phyloP scores from a whole-genome alignment of 139 green algal genomes.

The Protoeuglena noctilucae region DNA sequence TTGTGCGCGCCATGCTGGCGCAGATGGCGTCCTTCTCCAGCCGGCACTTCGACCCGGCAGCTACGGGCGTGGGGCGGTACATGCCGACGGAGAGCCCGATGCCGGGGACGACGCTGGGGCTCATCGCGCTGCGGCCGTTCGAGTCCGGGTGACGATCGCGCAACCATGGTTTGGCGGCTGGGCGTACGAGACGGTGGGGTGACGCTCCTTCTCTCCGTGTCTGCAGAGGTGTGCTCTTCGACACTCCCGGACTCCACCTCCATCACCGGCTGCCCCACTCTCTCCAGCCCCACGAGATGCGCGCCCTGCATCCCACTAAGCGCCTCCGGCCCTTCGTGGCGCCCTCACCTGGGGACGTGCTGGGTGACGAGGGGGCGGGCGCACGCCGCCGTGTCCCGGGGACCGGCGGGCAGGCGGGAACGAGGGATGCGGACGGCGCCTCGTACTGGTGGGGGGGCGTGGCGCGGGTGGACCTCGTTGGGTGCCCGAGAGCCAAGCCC shows the following conservation, averaged over 20 bases:
- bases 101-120: constrained; percentile 81
- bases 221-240: constrained; percentile 21
- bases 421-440: neutral
- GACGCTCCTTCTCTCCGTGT: too few species aligned
- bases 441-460: constrained; percentile 57
- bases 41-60: constrained; percentile 1
- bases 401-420: neutral
- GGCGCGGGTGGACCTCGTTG: constrained; percentile 48
- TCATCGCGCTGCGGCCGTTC: constrained; percentile 75
- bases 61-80: constrained; percentile 13
- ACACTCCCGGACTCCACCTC: constrained; percentile 88
- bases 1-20: constrained; percentile 61
- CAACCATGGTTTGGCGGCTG: neutral
- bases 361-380: constrained; percentile 1
- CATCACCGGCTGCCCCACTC: constrained; percentile 78
- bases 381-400: neutral
- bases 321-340: constrained; percentile 35
- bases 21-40: constrained; percentile 42
- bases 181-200: too few species aligned
- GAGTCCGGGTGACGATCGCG: constrained; percentile 26
- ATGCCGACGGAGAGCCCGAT: constrained; percentile 73
- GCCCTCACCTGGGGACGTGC: constrained; percentile 22
- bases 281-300: constrained; percentile 54
- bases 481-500: constrained; percentile 18
- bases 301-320: constrained; percentile 49